Conservation (phyloP, 139 green algal genomes). For the Micractinium conductrix region DNA sequence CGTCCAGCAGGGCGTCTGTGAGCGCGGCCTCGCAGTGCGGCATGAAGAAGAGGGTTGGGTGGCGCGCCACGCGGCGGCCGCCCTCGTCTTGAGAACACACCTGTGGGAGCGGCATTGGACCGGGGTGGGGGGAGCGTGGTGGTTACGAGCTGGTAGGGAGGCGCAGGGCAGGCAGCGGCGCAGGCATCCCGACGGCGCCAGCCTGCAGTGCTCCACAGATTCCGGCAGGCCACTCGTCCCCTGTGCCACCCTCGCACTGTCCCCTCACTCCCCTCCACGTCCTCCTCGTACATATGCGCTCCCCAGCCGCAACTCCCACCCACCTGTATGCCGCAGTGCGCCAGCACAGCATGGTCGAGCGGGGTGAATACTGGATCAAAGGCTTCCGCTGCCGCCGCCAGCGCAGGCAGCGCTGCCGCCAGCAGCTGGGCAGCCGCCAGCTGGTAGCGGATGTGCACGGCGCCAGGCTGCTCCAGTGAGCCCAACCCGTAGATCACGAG, state of each 20-base stretch:
- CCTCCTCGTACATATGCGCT: neutral
- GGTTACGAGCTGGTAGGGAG: neutral
- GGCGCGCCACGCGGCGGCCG: constrained; percentile 31
- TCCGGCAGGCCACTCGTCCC: no score
- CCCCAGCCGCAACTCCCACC: neutral
- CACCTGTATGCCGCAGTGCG: constrained; percentile 41
- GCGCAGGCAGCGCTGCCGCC: constrained; percentile 36
- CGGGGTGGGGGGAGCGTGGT: neutral
- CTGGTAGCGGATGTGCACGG: constrained; percentile 55
- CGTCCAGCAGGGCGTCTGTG: constrained; percentile 55
- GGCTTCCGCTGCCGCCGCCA: constrained; percentile 20
- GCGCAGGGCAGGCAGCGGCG: neutral
- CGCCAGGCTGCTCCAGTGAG: constrained; percentile 45
- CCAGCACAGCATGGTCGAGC: constrained; percentile 49
- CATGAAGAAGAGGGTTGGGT: constrained; percentile 75
- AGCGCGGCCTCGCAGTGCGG: constrained; percentile 67
- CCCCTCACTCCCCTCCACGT: no score
- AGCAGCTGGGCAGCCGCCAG: constrained; percentile 59
- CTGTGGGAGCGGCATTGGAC: neutral
- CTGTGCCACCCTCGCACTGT: no score
- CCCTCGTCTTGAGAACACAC: constrained; percentile 45
- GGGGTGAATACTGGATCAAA: constrained; percentile 63
- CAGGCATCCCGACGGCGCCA: no score
- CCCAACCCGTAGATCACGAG: constrained; percentile 68
- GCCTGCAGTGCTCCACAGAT: no score